phyloP scores from a whole-genome alignment of 1,284 basidiomycete genomes.

The Stereum hirsutum region DNA sequence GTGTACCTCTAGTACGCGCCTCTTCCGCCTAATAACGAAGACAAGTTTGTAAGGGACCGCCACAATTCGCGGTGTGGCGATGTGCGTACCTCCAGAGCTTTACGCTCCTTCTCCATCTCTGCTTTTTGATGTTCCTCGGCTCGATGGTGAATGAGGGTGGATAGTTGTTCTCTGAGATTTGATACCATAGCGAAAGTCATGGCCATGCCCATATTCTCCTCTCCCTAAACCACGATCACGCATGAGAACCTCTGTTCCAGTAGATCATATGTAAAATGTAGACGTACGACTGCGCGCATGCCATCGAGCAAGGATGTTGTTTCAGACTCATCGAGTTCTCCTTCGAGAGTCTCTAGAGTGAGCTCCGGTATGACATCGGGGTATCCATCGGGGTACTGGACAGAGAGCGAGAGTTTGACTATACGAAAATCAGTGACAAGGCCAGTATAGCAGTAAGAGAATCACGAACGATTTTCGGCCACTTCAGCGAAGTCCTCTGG shows the following conservation, averaged over 20 bases:
- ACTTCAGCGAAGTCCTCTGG: slow-evolving; percentile 72
- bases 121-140: slow-evolving; percentile 48
- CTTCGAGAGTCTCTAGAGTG: slow-evolving; percentile 57
- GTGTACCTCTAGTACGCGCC: slow-evolving; percentile 82
- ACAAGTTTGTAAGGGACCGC: slow-evolving; percentile 1
- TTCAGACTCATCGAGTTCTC: slow-evolving; percentile 58
- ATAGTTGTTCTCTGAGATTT: slow-evolving; percentile 76
- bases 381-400: slow-evolving; percentile 64
- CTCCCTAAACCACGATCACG: slow-evolving; percentile 42
- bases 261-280: slow-evolving; percentile 1
- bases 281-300: slow-evolving; percentile 56
- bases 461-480: slow-evolving; percentile 44
- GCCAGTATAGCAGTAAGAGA: too few relatives aligned
- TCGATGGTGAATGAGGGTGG: slow-evolving; percentile 51
- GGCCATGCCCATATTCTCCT: slow-evolving; percentile 91
- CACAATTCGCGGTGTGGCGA: background rate
- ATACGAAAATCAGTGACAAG: slow-evolving; percentile 15
- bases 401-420: slow-evolving; percentile 73
- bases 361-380: slow-evolving; percentile 76
- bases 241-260: too few relatives aligned
- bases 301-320: slow-evolving; percentile 46
- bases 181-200: slow-evolving; percentile 96
- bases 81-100: slow-evolving; percentile 60
- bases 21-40: slow-evolving; percentile 77
- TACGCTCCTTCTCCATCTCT: slow-evolving; percentile 64